These are phyloP conservation scores for Candida gigantensis DNA, from an alignment of 1,139 yeast species.

Conservation along the genomic window DNA sequence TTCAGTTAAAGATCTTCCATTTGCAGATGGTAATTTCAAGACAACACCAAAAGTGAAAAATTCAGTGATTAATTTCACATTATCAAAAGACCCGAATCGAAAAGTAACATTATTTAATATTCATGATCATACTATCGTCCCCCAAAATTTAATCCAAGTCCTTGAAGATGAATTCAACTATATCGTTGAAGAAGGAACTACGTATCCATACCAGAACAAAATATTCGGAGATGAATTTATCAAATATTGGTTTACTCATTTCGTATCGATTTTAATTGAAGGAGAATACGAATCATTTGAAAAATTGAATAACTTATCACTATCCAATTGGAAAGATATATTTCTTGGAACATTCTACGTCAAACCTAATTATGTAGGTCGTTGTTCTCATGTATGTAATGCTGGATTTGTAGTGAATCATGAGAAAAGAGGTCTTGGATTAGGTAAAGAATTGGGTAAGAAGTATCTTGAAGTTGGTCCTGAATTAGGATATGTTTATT, in stretches of 20 bases:
- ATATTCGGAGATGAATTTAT: conserved; percentile 34
- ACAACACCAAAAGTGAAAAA: conserved; percentile 25
- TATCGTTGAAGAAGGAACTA: conserved; percentile 51
- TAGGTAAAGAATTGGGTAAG: conserved; percentile 65
- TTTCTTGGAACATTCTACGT: conserved; percentile 72
- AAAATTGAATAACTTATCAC: conserved; percentile 15
- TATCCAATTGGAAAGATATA: conserved; percentile 36
- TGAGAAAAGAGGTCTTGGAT: conserved; percentile 54
- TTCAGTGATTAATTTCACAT: conserved; percentile 25
- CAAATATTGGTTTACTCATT: conserved; percentile 46
- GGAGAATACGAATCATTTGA: conserved; percentile 29
- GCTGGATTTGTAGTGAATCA: conserved; percentile 73
- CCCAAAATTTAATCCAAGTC: conserved; percentile 32
- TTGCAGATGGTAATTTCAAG: conserved; percentile 30
- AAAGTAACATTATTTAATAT: conserved; percentile 39
- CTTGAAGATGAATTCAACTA: conserved; percentile 43
- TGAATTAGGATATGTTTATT: conserved; percentile 66
- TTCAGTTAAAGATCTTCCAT: conserved; percentile 31
- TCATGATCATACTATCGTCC: conserved; percentile 32
- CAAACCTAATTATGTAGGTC: conserved; percentile 76
- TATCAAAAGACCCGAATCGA: conserved; percentile 29
- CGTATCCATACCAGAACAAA: conserved; percentile 44
- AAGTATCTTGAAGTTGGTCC: conserved; percentile 69
- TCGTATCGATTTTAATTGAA: conserved; percentile 46
- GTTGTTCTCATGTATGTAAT: conserved; percentile 78